Evolutionary conservation across 129 eudicot species (phyloP), one percentile per base, ranked within the genome.

Genomic region (Helianthus tuberosus): DNA sequence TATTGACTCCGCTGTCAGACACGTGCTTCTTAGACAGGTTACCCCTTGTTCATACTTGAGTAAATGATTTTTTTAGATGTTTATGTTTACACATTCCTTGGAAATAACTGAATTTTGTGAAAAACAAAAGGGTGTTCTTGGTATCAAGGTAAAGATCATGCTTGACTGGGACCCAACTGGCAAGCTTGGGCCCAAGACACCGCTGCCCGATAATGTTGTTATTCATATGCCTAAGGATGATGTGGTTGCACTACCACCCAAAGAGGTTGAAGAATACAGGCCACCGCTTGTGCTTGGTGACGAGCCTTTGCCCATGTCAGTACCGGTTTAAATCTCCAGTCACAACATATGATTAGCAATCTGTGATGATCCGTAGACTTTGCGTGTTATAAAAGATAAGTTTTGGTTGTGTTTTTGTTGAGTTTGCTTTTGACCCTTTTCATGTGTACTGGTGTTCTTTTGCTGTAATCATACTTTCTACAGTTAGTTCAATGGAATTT

Each of bases 11-110:
- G 94, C 94, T 71, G 94, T 88, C 14, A 80, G 94, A 46, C 90
- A 88, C 14, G 90, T 88, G 12, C 90, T 88, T 62, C 86, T 88
- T 13, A 83, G 94, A 75, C 93, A 88, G 93, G 93, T 85, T 20
- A 20, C 23, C 23, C 23, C 23, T 20, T 20, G 23, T 20, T 20
- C 23, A 20, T 20, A 20, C 23, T 20, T 20, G 23, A 20, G 23
- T 20, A 20, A 20, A 20, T 20, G 23, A 20, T 20, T 20, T 20
- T 3, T 8, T 43, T 64, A 11, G 64, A 15, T 29, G 47, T 8
- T 11, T 20, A 32, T 12, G 9, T 8, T 2, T 8, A 13, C 55
- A 6, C 2, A 0, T 58, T 20, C 23, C 6, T 53, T 43, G 0
- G 7, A 57, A 11, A 2, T 58, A 44, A 48, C 59, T 68, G 8